Conservation (phyloP, 139 green algal genomes). For the Picochlorum sp. region DNA sequence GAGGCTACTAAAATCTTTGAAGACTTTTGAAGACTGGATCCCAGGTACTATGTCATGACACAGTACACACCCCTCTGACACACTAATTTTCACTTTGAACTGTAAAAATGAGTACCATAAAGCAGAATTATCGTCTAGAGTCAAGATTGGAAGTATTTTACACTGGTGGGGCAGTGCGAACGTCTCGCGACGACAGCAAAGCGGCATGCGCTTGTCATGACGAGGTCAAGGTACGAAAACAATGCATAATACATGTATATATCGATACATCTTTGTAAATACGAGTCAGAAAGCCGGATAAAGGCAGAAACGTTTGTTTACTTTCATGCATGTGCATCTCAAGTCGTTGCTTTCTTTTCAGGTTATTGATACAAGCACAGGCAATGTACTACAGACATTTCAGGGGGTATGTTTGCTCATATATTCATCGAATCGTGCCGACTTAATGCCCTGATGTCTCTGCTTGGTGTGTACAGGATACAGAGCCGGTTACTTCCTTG, state of each 20-base stretch:
- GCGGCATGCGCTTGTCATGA: slow-evolving; percentile 75
- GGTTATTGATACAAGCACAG: slow-evolving; percentile 56
- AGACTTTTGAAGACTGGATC: slow-evolving; percentile 50
- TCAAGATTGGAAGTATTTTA: slow-evolving; percentile 81
- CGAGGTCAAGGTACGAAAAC: slow-evolving; percentile 69
- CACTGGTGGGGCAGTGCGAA: slow-evolving; percentile 59
- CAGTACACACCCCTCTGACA: background rate
- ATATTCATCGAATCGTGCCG: background rate
- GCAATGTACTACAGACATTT: slow-evolving; percentile 48
- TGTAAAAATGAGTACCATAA: slow-evolving; percentile 24
- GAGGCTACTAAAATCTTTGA: slow-evolving; percentile 78
- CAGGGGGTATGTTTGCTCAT: slow-evolving; percentile 43
- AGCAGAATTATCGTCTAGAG: slow-evolving; percentile 56
- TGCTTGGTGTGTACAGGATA: slow-evolving; percentile 48
- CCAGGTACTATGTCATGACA: slow-evolving; percentile 4
- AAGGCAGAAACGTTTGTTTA: too few relatives aligned
- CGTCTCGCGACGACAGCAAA: slow-evolving; percentile 51
- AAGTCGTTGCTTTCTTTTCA: slow-evolving; percentile 14
- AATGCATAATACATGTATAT: background rate
- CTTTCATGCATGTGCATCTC: background rate
- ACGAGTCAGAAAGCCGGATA: background rate
- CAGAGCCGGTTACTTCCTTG: slow-evolving; percentile 79
- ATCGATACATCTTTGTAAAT: background rate
- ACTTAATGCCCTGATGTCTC: background rate
- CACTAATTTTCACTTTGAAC: background rate